These are phyloP conservation scores for Eucalyptus cloeziana DNA, from an alignment of 345 rosid species.

Conservation along the genomic window DNA sequence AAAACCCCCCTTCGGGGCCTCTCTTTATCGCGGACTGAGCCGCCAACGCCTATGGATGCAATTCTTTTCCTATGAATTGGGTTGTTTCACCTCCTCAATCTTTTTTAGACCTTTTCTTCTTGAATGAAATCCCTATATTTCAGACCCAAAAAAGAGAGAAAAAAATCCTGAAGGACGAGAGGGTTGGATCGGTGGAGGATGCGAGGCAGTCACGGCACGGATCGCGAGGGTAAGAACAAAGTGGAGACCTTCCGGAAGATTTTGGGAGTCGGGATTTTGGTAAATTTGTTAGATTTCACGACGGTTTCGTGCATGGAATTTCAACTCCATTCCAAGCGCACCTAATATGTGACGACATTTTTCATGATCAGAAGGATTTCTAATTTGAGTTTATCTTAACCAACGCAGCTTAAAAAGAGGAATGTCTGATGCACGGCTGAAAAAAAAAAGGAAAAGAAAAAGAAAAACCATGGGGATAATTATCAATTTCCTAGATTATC, in stretches of 20 bases:
- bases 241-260: slow-evolving; percentile 44
- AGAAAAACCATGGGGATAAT: not conserved
- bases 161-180: not conserved
- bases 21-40: slow-evolving; percentile 7
- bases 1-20: slow-evolving; percentile 62
- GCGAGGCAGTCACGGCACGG: slow-evolving; percentile 62
- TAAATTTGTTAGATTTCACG: slow-evolving; percentile 52
- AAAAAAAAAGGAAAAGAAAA: not conserved
- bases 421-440: not conserved
- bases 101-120: not conserved
- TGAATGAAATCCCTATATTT: not conserved
- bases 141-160: not conserved
- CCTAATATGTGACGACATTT: not conserved
- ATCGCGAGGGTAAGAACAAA: slow-evolving; percentile 71
- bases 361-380: not conserved
- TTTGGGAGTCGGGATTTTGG: slow-evolving; percentile 41
- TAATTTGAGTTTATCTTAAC: not conserved
- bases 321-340: not conserved
- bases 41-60: not conserved
- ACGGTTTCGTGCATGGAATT: slow-evolving; percentile 42
- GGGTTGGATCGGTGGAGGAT: not conserved
- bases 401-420: not conserved
- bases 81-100: not conserved
- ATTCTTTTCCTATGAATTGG: not conserved
- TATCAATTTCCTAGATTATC: not conserved